Base-by-base conservation (phyloP, 176 grass and related monocot species). In the Poa pratensis region DNA sequence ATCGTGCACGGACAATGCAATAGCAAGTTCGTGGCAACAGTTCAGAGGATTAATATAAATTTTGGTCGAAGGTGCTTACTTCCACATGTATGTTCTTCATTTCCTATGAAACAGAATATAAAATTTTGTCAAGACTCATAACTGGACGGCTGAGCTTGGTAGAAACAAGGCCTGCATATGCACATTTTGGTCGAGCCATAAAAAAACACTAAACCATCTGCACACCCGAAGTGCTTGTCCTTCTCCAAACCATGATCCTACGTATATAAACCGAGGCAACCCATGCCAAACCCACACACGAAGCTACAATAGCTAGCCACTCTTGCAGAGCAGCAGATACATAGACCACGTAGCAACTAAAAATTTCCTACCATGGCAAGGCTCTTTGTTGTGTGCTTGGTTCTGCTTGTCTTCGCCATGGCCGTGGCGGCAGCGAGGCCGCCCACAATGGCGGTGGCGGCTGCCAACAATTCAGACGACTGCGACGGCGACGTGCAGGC, bases 351-450 rank as follows among this genome's bases (percentile, higher is more conserved):
- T 39, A 83, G 15, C 50, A 51, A 83, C 51, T 8, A 2, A 8
- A 9, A 9, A 48, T 7, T 17, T 18, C 10, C 2, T 34, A 27
- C 4, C 48, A 89, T 90, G 88, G 79, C 83, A 73, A 82, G 14
- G 65, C 24, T 82, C 34, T 48, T 55, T 20, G 9, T 52, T 17
- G 45, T 60, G 46, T 90, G 79, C 79, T 15, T 90, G 54, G 73
- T 82, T 62, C 64, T 90, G 6, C 53, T 82, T 7, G 14, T 64
- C 55, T 19, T 86, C 4, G 45, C 83, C 39, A 55, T 82, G 78
- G 32, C 83, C 28, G 72, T 23, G 0, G 32, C 32, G 12, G 77
- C 83, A 28, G 67, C 49, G 37, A 80, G 76, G 69, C 18, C 82
- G 58, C 45, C 48, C 7, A 39, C 46, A 51, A n/a, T 73, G 22